A percentile compares a stretch with the other conserved stretches of the same genome.
These are phyloP conservation scores for Acanthamoeba sp. DNA, from an alignment of 208 protist genomes.

Conservation along the genomic window DNA sequence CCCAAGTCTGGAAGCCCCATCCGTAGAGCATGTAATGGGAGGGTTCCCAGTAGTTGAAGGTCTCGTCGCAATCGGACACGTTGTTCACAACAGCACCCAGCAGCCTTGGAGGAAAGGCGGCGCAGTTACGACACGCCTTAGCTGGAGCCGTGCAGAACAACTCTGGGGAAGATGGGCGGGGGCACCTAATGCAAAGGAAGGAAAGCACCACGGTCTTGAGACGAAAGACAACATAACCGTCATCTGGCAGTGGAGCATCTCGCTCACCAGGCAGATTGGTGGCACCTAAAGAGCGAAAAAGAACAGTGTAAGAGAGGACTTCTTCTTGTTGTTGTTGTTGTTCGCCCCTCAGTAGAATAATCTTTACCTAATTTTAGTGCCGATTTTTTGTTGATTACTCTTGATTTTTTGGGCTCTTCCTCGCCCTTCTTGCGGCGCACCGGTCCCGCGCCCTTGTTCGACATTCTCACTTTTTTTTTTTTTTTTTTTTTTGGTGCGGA, in stretches of 20 bases:
- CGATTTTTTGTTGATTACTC: not conserved
- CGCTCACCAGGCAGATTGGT: not conserved
- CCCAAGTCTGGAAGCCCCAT: slow-evolving; percentile 96
- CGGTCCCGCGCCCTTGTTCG: not conserved
- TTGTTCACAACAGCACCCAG: slow-evolving; percentile 81
- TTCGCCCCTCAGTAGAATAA: too few relatives aligned
- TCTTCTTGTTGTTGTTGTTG: too few relatives aligned
- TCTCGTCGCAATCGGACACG: slow-evolving; percentile 96
- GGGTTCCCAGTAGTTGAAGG: slow-evolving; percentile 98
- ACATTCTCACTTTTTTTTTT: not conserved
- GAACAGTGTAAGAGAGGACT: not conserved
- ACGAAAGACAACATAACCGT: slow-evolving; percentile 56
- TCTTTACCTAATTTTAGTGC: too few relatives aligned
- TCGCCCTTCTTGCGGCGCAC: not conserved
- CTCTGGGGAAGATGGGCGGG: not conserved
- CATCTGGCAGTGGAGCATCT: not conserved
- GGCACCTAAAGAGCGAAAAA: not conserved
- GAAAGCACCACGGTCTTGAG: slow-evolving; percentile 52
- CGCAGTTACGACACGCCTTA: not conserved
- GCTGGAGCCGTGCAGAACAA: not conserved
- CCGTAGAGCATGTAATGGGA: slow-evolving; percentile 95
- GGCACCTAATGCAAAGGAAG: slow-evolving; percentile 11
- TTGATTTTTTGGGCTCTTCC: not conserved
- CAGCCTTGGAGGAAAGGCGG: not conserved
- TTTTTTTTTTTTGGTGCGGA: too few relatives aligned